These are phyloP conservation scores for Simmondsia chinensis DNA, from an alignment of 148 eudicot species.

Conservation along the genomic window DNA sequence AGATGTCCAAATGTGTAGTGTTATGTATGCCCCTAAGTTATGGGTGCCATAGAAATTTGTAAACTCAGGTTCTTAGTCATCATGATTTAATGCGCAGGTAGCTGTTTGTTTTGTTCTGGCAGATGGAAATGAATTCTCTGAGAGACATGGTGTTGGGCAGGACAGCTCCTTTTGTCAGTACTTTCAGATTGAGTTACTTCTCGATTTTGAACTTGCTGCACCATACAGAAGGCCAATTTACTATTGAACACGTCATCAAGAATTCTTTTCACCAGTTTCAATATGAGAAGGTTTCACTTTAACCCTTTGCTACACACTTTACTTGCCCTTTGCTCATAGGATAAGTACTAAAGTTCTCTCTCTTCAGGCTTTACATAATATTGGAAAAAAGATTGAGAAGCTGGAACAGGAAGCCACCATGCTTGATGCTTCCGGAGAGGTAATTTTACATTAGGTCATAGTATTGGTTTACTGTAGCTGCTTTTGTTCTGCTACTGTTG, in stretches of 20 bases:
- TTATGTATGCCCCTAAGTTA: too few species aligned
- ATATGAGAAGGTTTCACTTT: constrained; percentile 71
- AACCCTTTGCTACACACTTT: not conserved
- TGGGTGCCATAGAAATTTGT: too few species aligned
- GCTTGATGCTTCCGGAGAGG: constrained; percentile 98
- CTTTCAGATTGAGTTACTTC: constrained; percentile 95
- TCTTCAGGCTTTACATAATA: constrained; percentile 82
- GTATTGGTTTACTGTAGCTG: too few species aligned
- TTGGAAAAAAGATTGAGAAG: constrained; percentile 64
- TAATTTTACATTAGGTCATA: too few species aligned
- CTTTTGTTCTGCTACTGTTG: too few species aligned
- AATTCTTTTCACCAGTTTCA: constrained; percentile 97
- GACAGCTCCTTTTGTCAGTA: constrained; percentile 95
- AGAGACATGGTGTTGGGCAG: constrained; percentile 89
- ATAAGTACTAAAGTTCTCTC: constrained; percentile 41
- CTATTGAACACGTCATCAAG: constrained; percentile 94
- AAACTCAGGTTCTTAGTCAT: too few species aligned
- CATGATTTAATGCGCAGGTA: too few species aligned
- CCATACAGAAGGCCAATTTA: constrained; percentile 95
- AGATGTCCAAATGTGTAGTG: too few species aligned
- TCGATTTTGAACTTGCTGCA: constrained; percentile 93
- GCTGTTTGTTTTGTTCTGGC: constrained; percentile 13
- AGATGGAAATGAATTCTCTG: constrained; percentile 92
- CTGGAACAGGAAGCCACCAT: constrained; percentile 81
- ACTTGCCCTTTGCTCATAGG: constrained; percentile 26